Evolutionary conservation across 768 basidiomycete species (phyloP), one percentile per base, ranked within the genome.

Genomic region (Amanita rimosa): DNA sequence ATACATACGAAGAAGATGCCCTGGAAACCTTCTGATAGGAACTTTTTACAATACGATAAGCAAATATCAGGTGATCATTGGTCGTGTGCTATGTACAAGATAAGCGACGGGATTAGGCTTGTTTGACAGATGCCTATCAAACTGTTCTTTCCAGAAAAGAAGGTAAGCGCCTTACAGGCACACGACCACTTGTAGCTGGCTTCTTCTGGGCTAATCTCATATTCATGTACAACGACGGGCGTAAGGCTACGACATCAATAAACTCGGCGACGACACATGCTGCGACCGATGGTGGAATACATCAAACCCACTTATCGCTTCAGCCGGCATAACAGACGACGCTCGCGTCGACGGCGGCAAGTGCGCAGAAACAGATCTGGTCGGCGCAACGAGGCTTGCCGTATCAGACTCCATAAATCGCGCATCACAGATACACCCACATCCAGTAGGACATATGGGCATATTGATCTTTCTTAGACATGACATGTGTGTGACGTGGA

Each of bases 401-500:
- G 27, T 27, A 6, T 51, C 50, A 9, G 13, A 24, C 3, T 44
- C 49, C 4, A n/a, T 11, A n/a, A 27, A 44, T 29, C 60, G 27
- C 54, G 42, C 14, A 64, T 66, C 68, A 49, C 83, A 85, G 35
- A 66, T 64, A 58, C 84, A 86, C 3, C 83, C 81, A 54, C 84
- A 86, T 1, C 84, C 84, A 4, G 81, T 73, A 4, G 79, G 74
- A 49, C 84, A 86, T 13, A 71, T 67, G 0, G 69, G 68, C 3
- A 75, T 65, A 49, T 72, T 67, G 16, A 75, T 67, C 4, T 58
- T 64, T 45, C 66, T 68, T 79, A 80, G 81, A 56, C 84, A 86
- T 22, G 74, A 72, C 53, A 84, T 61, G 55, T 86, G 85, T 0
- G 76, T 76, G 6, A 81, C 69, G 56, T 86, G 84, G 47, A 69